These are phyloP conservation scores for Cyclotella kingstonii DNA, from an alignment of 108 stramenopile genomes.

Conservation along the genomic window DNA sequence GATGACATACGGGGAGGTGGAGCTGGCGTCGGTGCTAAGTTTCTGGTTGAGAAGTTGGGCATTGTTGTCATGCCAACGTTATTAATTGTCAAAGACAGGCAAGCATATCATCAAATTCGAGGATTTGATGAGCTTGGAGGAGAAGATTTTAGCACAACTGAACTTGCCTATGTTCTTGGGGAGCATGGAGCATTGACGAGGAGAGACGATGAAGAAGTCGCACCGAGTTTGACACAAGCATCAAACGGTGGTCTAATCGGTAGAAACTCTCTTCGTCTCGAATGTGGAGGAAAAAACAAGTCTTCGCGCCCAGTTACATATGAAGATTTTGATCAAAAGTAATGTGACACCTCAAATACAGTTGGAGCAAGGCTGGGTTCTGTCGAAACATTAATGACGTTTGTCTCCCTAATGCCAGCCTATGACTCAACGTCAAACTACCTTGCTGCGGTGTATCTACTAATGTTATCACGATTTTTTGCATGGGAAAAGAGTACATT, in stretches of 20 bases:
- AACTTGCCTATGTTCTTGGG: constrained; percentile 81
- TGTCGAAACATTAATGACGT: too few relatives aligned
- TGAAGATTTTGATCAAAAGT: constrained; percentile 36
- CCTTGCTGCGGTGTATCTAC: too few relatives aligned
- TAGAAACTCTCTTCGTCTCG: constrained; percentile 22
- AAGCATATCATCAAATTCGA: constrained; percentile 89
- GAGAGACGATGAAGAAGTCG: constrained; percentile 50
- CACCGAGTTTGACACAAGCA: constrained; percentile 19
- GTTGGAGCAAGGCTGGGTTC: too few relatives aligned
- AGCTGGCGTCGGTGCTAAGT: constrained; percentile 67
- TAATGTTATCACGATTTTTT: too few relatives aligned
- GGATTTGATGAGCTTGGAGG: constrained; percentile 99
- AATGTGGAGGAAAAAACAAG: constrained; percentile 7
- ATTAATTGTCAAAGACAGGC: constrained; percentile 88
- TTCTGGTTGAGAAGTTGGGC: constrained; percentile 91
- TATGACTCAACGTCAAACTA: too few relatives aligned
- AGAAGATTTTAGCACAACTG: constrained; percentile 84
- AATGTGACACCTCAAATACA: too few relatives aligned
- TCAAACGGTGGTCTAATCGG: constrained; percentile 8
- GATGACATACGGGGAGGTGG: constrained; percentile 55
- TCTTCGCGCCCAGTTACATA: constrained; percentile 13
- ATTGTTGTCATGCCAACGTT: constrained; percentile 97
- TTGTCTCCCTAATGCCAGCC: too few relatives aligned
- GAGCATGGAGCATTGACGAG: constrained; percentile 53
- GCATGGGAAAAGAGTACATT: too few relatives aligned